phyloP scores from a whole-genome alignment of 148 eudicot species.

The Rhododendron ovatum region DNA sequence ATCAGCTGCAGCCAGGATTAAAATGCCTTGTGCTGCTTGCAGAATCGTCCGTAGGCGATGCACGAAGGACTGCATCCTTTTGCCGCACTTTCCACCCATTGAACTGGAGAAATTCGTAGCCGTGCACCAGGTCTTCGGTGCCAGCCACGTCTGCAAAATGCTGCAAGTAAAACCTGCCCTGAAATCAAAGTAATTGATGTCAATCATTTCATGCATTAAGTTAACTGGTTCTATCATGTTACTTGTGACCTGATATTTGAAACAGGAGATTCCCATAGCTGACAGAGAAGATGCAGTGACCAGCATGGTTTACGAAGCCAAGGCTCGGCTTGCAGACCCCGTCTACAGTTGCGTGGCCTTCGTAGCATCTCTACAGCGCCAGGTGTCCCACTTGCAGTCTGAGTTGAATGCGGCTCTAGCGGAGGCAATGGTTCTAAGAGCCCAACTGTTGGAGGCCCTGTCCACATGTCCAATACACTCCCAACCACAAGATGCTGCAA shows the following conservation, averaged over 20 bases:
- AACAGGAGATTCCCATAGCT: slow-evolving; percentile 2
- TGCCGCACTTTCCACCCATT: not conserved
- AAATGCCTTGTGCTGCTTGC: slow-evolving; percentile 14
- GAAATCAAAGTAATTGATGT: not conserved
- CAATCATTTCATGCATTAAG: not conserved
- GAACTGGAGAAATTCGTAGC: not conserved
- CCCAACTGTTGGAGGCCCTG: not conserved
- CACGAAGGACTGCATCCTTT: slow-evolving; percentile 4
- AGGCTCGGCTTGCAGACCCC: slow-evolving; percentile 6
- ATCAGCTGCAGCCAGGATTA: not conserved
- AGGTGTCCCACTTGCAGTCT: not conserved
- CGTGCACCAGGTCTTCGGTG: slow-evolving; percentile 1
- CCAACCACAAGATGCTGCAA: not conserved
- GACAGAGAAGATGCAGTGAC: slow-evolving; percentile 12
- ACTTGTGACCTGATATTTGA: not conserved
- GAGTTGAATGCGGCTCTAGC: not conserved
- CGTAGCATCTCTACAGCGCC: not conserved
- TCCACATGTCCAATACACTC: not conserved
- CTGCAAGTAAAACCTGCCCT: slow-evolving; percentile 2
- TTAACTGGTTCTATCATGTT: not conserved
- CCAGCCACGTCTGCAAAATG: slow-evolving; percentile 15
- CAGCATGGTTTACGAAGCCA: slow-evolving; percentile 11
- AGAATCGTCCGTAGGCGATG: slow-evolving; percentile 2
- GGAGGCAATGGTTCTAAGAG: slow-evolving; percentile 1
- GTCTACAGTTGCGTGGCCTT: slow-evolving; percentile 2